Conservation (phyloP, 192 early-diverging fungal species). For the Spizellomyces punctatus region DNA sequence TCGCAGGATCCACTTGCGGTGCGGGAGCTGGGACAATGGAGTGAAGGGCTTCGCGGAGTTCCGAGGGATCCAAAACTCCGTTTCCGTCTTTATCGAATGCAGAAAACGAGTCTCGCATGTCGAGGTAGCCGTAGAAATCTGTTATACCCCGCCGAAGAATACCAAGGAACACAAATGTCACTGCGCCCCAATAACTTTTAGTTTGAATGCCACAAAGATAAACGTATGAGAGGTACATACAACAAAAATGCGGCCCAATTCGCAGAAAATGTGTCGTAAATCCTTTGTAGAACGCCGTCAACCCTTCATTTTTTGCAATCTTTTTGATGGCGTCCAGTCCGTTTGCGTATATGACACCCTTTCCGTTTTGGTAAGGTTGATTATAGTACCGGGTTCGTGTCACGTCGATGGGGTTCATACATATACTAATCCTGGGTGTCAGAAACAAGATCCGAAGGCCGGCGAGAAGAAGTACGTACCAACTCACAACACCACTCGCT, state of each 20-base stretch:
- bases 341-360: constrained; percentile 55
- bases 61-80: constrained; percentile 44
- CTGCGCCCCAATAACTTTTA: constrained; percentile 12
- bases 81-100: constrained; percentile 53
- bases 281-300: constrained; percentile 70
- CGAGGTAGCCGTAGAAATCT: constrained; percentile 47
- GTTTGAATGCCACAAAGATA: background rate
- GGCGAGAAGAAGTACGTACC: constrained; percentile 18
- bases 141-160: constrained; percentile 49
- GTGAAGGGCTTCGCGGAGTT: constrained; percentile 41
- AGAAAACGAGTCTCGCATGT: constrained; percentile 50
- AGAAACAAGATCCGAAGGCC: too few relatives aligned
- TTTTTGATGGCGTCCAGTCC: constrained; percentile 58
- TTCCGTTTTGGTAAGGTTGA: constrained; percentile 64
- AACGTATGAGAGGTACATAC: constrained; percentile 37
- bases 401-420: constrained; percentile 62
- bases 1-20: background rate
- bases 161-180: constrained; percentile 75
- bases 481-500: constrained; percentile 56
- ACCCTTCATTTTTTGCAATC: constrained; percentile 63
- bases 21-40: constrained; percentile 19
- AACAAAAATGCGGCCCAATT: constrained; percentile 77
- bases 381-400: constrained; percentile 74
- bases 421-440: constrained; percentile 29
- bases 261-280: constrained; percentile 73